phyloP scores from a whole-genome alignment of 2,329 filamentous ascomycete genomes.

The Sporothrix protearum region DNA sequence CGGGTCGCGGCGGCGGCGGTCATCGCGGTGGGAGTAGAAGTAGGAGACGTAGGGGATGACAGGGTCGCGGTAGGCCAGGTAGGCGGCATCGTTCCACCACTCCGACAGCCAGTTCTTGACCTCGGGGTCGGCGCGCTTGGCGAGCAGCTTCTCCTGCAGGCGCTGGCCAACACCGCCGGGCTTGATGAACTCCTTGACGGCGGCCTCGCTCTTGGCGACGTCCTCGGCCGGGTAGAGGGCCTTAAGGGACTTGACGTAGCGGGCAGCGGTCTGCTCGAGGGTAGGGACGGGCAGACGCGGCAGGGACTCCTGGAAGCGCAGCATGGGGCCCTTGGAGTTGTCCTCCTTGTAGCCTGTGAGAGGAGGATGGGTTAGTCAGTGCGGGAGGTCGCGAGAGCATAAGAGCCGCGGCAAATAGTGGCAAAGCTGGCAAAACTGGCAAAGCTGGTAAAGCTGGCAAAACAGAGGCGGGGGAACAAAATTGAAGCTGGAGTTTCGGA shows the following conservation, averaged over 20 bases:
- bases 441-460: too few species aligned
- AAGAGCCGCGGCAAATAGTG: too few species aligned
- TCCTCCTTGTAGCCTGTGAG: constrained; percentile 72
- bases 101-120: constrained; percentile 92
- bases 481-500: constrained; percentile 30
- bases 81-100: constrained; percentile 97
- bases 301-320: constrained; percentile 82
- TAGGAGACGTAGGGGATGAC: constrained; percentile 98
- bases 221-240: constrained; percentile 67
- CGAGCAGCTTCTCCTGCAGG: constrained; percentile 83
- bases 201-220: constrained; percentile 70
- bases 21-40: constrained; percentile 98
- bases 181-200: constrained; percentile 81
- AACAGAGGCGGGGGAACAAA: not conserved
- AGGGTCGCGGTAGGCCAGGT: constrained; percentile 89
- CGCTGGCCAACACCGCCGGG: constrained; percentile 79
- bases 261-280: constrained; percentile 74
- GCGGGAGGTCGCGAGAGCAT: not conserved
- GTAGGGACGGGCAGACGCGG: constrained; percentile 75
- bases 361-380: not conserved
- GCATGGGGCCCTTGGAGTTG: constrained; percentile 72
- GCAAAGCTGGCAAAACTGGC: too few species aligned
- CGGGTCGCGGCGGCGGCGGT: constrained; percentile 80
- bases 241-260: constrained; percentile 76
- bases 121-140: constrained; percentile 72